Evolutionary conservation across 257 asterid species (phyloP).

Genomic region (Fraxinus quadrangulata): DNA sequence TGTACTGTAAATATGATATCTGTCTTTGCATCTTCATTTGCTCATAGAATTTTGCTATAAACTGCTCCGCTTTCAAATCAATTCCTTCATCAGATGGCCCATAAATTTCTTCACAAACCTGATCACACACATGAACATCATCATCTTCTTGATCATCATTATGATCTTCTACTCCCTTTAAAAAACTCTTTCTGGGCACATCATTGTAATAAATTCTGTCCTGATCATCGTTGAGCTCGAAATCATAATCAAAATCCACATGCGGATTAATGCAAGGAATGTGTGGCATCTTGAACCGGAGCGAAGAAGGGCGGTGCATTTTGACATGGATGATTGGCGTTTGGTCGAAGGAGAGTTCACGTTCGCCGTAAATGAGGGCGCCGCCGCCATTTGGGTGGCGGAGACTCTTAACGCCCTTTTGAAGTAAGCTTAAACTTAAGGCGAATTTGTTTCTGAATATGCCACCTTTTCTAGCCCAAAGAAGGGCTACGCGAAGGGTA

Average conservation of each 20-base stretch:
- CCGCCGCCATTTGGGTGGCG: conserved; percentile 32
- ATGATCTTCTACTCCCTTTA: conserved; percentile 4
- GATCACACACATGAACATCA: not conserved
- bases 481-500: conserved; percentile 53
- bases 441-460: conserved; percentile 39
- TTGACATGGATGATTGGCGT: conserved; percentile 59
- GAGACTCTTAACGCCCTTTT: conserved; percentile 53
- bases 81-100: conserved; percentile 49
- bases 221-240: conserved; percentile 33
- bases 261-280: conserved; percentile 75
- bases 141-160: conserved; percentile 18
- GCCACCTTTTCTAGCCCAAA: conserved; percentile 69
- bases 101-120: not conserved
- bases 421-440: conserved; percentile 38
- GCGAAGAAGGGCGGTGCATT: conserved; percentile 75
- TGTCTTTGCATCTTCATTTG: conserved; percentile 65
- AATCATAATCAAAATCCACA: conserved; percentile 67
- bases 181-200: not conserved
- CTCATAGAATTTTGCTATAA: conserved; percentile 65
- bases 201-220: not conserved
- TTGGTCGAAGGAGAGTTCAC: conserved; percentile 70
- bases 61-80: conserved; percentile 78
- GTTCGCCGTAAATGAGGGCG: conserved; percentile 58
- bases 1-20: conserved; percentile 22
- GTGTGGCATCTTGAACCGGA: conserved; percentile 66